Evolutionary conservation across 306 rosid genomes (phyloP).

Genomic region (Trifolium subterraneum): DNA sequence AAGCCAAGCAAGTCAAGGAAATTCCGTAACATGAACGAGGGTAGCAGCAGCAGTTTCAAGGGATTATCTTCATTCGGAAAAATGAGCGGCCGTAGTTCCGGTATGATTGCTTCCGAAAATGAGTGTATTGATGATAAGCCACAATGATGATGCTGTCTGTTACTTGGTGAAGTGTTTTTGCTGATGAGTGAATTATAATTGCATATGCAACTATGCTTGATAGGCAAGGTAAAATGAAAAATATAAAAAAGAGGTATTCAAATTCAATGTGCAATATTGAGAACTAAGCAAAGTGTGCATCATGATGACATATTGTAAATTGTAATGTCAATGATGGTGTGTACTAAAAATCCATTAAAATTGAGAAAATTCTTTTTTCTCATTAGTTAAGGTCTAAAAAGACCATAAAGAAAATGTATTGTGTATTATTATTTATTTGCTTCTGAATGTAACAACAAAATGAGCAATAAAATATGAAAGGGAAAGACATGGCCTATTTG

Average conservation of each 20-base stretch:
- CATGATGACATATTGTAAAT: slow-evolving; percentile 49
- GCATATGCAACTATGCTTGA: slow-evolving; percentile 40
- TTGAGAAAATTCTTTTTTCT: slow-evolving; percentile 48
- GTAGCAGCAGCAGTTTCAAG: slow-evolving; percentile 87
- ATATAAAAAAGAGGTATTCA: slow-evolving; percentile 42
- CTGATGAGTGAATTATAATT: slow-evolving; percentile 36
- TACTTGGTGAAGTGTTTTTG: not conserved
- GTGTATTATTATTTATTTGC: slow-evolving; percentile 40
- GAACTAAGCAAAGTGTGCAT: slow-evolving; percentile 54
- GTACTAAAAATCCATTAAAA: slow-evolving; percentile 37
- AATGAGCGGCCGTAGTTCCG: slow-evolving; percentile 70
- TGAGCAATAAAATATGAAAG: slow-evolving; percentile 41
- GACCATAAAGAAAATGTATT: slow-evolving; percentile 47
- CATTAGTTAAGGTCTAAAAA: slow-evolving; percentile 43
- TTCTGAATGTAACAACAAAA: slow-evolving; percentile 39
- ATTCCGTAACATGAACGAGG: slow-evolving; percentile 71
- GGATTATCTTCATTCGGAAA: slow-evolving; percentile 78
- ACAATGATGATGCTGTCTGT: slow-evolving; percentile 42
- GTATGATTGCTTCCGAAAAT: slow-evolving; percentile 67
- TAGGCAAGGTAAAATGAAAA: slow-evolving; percentile 39
- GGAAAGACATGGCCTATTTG: slow-evolving; percentile 19
- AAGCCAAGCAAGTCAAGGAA: slow-evolving; percentile 68
- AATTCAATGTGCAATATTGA: slow-evolving; percentile 55
- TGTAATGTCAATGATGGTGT: slow-evolving; percentile 42
- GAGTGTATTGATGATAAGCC: slow-evolving; percentile 70